Percentiles rank a stretch among this genome's conserved stretches.
Evolutionary conservation across 805 yeast genomes (phyloP).

Genomic region (Saccharomycopsis oosterbeekiorum): DNA sequence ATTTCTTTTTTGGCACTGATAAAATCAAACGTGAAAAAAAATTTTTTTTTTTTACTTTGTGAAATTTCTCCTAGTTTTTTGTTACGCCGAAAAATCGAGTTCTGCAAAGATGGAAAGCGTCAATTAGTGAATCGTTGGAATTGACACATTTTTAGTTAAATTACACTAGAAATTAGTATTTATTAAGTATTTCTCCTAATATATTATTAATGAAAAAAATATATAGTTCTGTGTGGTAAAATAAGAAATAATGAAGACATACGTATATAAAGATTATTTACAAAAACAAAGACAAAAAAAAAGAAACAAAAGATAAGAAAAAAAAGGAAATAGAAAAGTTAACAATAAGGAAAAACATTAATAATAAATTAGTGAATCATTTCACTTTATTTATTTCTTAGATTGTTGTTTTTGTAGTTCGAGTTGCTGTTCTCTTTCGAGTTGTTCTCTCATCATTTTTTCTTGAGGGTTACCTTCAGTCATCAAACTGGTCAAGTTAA

Average conservation of each 20-base stretch:
- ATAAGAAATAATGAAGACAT: too few relatives aligned
- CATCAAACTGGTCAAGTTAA: slow-evolving; percentile 57
- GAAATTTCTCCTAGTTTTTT: not conserved
- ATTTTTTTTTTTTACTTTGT: not conserved
- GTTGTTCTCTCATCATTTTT: not conserved
- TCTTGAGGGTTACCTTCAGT: slow-evolving; percentile 38
- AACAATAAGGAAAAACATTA: too few relatives aligned
- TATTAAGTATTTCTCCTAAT: not conserved
- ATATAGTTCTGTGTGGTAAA: not conserved
- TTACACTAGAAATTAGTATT: not conserved
- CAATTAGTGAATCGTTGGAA: not conserved
- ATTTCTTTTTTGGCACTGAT: not conserved
- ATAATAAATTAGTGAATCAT: not conserved
- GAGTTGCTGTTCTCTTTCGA: not conserved
- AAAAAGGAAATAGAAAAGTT: too few relatives aligned
- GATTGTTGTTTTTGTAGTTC: not conserved
- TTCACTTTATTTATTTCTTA: not conserved
- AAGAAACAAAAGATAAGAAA: too few relatives aligned
- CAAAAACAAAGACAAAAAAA: not conserved
- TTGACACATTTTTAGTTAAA: not conserved
- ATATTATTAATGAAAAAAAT: not conserved
- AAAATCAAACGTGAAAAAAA: not conserved
- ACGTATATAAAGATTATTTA: not conserved
- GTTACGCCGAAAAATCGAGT: not conserved
- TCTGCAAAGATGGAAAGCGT: not conserved